Evolutionary conservation across 2,329 filamentous ascomycete genomes (phyloP), one percentile per base, ranked within the genome.

Genomic region (Trichoderma lentiforme): DNA sequence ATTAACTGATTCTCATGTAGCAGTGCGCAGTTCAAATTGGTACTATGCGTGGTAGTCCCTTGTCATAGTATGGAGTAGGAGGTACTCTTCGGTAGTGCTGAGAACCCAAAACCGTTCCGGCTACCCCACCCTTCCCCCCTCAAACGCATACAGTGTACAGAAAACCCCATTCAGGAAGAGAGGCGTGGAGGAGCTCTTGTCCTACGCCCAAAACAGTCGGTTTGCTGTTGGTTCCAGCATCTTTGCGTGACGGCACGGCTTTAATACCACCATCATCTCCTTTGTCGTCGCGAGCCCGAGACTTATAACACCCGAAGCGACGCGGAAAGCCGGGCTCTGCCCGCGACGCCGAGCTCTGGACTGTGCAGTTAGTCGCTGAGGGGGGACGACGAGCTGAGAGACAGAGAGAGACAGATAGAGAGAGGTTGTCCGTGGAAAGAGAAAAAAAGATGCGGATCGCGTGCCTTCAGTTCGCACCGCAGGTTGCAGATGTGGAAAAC

Each of bases 381-480:
- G 58, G 36, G 51, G 34, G 26, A 28, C 28, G 61, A 26, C 69
- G 70, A 67, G 56, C 28, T 30, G 15, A 43, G 39, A 43, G 39
- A 43, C 39, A 43, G 39, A 43, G 0, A 43, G 39, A 43, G 39
- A 43, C 1, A 39, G 36, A 43, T 0, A 43, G 1, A 43, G 15
- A 43, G 39, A 43, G 39, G 53, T 9, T 11, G n/a, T 51, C 43
- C 9, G 43, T 51, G 9, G 28, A 58, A 11, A 30, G 0, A 32
- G n/a, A 72, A 21, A 28, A n/a, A 34, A 83, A 74, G n/a, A 92
- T 92, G 91, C 89, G 86, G 77, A 88, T 93, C 56, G 92, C 84
- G 0, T 92, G 90, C 72, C 82, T 94, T 12, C 92, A 95, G 80
- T 93, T 94, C 74, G 87, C 89, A 61, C 91, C 92, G 14, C 85